These are phyloP conservation scores for Crithidia fasciculata DNA, from an alignment of 208 protist species.

Conservation along the genomic window DNA sequence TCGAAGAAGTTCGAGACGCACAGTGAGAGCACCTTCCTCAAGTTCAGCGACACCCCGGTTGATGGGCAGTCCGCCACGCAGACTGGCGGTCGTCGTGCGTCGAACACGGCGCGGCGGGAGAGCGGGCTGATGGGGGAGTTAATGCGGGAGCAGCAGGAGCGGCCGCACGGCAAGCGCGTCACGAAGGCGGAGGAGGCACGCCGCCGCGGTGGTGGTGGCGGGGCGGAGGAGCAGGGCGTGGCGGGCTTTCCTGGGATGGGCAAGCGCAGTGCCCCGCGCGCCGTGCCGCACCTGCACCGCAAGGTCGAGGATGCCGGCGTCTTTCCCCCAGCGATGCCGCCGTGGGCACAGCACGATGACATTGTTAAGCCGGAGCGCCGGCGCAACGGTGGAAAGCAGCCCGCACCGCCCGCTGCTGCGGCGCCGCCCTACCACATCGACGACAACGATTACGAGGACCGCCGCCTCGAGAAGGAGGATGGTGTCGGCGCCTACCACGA, in stretches of 20 bases:
- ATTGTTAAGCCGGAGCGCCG: background rate
- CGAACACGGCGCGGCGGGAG: background rate
- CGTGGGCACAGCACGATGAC: constrained; percentile 11
- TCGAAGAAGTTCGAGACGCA: constrained; percentile 62
- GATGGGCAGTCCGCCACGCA: constrained; percentile 2
- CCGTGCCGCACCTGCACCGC: constrained; percentile 27
- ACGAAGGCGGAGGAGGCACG: background rate
- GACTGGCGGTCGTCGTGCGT: background rate
- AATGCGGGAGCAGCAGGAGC: constrained; percentile 29
- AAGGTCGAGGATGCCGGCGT: constrained; percentile 35
- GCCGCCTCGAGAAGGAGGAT: background rate
- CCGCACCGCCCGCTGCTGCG: background rate
- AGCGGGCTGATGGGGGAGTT: constrained; percentile 38
- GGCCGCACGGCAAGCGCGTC: constrained; percentile 18
- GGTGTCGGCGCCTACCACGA: background rate
- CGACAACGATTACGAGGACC: constrained; percentile 29
- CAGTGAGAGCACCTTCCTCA: constrained; percentile 61
- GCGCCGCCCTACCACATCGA: constrained; percentile 15
- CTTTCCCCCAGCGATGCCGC: constrained; percentile 25
- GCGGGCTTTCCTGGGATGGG: constrained; percentile 57
- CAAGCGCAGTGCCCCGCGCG: constrained; percentile 21
- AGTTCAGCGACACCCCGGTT: constrained; percentile 57
- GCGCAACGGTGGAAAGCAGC: background rate
- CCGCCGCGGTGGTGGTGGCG: background rate
- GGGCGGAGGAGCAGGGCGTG: constrained; percentile 21